Base-by-base conservation (phyloP, 176 grass and related monocot genomes). In the Thalia dealbata region DNA sequence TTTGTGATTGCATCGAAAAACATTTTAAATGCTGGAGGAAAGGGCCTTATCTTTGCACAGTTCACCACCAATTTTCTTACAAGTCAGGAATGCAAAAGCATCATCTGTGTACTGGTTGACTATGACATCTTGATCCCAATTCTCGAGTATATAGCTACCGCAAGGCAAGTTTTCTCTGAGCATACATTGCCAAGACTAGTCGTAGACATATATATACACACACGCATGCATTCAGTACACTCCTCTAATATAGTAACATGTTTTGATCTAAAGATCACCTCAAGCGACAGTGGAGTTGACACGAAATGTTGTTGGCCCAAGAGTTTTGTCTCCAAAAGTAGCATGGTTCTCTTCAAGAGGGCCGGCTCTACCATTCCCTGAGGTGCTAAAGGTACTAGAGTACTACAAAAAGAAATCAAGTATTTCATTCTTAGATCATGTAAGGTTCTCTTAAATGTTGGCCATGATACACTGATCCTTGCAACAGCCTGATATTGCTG, bases 401-500 rank as follows among this genome's bases (percentile, higher is more conserved):
- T 3, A 64, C 9, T 55, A 44, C 3, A 9, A 48, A 38, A 38
- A 38, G 32, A 4, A 38, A 38, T 38, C 32, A 38, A 38, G 4
- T 4, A 38, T 38, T 38, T 38, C 32, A 48, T 48, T 7, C 5
- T 48, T 48, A 48, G 45, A 48, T 48, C 45, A 48, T 48, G 11
- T 48, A 64, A 14, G n/a, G 72, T 41, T 58, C 27, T 13, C 0
- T 19, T 13, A 19, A 23, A 28, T 3, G 23, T 22, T 73, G 29
- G 29, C 16, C 11, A 7, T 14, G 7, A 60, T 14, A 23, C 21
- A 48, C 30, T 18, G 0, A 43, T 43, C 15, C 23, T 67, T 21
- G 14, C 5, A 43, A 74, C 78, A 92, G 90, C 90, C 81, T 65
- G 86, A 92, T 80, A 51, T 89, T 67, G 81, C 84, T 67, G 86